These are phyloP conservation scores for Pestalotiopsis sp. DNA, from an alignment of 2,329 filamentous ascomycete genomes.

Conservation along the genomic window DNA sequence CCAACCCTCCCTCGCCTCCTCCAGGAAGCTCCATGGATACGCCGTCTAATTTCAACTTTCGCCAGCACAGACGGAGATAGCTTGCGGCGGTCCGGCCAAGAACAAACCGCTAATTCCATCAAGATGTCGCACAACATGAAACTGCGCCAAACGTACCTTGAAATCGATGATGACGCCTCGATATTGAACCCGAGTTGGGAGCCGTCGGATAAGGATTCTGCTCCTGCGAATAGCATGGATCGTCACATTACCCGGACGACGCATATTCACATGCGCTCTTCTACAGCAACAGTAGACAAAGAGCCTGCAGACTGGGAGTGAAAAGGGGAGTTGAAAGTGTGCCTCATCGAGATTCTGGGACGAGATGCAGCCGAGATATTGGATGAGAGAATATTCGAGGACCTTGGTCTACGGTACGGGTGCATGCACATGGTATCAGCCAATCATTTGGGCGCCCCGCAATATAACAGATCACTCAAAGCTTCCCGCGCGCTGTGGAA, in stretches of 20 bases:
- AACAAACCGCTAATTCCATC: neutral
- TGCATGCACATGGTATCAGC: too few species aligned
- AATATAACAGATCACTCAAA: too few species aligned
- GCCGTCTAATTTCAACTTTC: neutral
- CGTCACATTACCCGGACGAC: neutral
- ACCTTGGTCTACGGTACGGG: too few species aligned
- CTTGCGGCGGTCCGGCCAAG: neutral
- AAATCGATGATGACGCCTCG: neutral
- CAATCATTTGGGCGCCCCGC: too few species aligned
- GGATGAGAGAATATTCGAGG: too few species aligned
- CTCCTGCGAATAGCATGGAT: neutral
- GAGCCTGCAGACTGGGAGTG: neutral
- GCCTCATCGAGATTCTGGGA: too few species aligned
- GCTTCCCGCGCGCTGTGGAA: too few species aligned
- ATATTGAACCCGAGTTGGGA: neutral
- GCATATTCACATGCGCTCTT: neutral
- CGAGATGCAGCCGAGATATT: too few species aligned
- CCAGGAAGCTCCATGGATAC: constrained; percentile 17
- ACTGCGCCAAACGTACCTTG: neutral
- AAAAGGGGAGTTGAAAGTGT: too few species aligned
- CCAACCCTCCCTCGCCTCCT: constrained; percentile 41
- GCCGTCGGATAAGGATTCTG: neutral
- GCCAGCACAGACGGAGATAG: neutral
- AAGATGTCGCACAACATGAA: neutral
- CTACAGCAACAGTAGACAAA: neutral